These are phyloP conservation scores for Saururus chinensis DNA, from an alignment of 164 flowering plant genomes.

Conservation along the genomic window DNA sequence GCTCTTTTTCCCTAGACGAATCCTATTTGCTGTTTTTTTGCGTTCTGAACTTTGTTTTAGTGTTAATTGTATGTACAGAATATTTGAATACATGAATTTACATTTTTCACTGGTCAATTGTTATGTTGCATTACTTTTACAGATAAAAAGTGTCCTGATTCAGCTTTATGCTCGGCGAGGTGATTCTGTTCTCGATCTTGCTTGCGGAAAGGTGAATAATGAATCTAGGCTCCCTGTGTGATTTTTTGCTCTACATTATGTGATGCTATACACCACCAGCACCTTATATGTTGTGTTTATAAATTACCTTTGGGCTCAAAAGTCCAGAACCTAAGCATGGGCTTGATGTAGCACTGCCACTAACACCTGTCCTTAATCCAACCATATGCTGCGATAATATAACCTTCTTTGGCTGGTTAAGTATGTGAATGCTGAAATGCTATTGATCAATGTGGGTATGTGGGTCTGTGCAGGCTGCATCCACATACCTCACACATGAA, in stretches of 20 bases:
- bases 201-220: constrained; percentile 81
- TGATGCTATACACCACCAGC: background rate
- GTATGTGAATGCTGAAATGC: no score
- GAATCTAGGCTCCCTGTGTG: background rate
- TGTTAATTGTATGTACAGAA: no score
- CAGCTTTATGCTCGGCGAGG: constrained; percentile 75
- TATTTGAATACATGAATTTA: background rate
- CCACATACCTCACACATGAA: background rate
- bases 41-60: no score
- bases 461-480: background rate
- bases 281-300: background rate
- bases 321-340: background rate
- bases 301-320: background rate
- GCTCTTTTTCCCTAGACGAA: no score
- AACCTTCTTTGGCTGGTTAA: background rate
- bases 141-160: constrained; percentile 94
- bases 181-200: constrained; percentile 93
- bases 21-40: no score
- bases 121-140: constrained; percentile 8
- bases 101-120: background rate
- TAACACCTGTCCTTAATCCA: background rate
- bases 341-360: background rate
- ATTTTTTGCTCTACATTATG: background rate
- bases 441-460: no score
- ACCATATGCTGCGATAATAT: background rate